Percentiles rank a stretch among this genome's conserved stretches.
Evolutionary conservation across 176 grass and related monocot species (phyloP).

Genomic region (Chrysopogon serrulatus): DNA sequence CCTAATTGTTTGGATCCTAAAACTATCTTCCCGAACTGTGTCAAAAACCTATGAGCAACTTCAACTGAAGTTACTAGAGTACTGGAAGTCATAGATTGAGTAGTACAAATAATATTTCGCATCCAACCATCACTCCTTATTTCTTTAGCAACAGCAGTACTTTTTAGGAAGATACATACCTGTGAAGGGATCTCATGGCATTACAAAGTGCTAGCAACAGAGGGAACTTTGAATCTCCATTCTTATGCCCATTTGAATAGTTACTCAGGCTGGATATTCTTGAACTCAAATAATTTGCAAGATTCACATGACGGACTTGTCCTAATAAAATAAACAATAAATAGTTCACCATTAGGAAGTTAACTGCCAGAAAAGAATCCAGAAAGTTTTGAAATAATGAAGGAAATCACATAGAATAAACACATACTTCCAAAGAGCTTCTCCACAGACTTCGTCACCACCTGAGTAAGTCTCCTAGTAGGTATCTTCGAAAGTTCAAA

Average conservation of each 20-base stretch:
- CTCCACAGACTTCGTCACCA: conserved; percentile 87
- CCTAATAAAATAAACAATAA: conserved; percentile 36
- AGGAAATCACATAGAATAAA: conserved; percentile 10
- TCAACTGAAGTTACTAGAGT: background rate
- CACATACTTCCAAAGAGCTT: conserved; percentile 93
- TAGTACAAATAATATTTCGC: background rate
- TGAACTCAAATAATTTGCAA: conserved; percentile 80
- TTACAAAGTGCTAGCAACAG: conserved; percentile 68
- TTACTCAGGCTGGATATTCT: conserved; percentile 61
- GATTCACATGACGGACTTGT: conserved; percentile 72
- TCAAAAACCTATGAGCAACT: background rate
- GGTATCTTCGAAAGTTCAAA: conserved; percentile 90
- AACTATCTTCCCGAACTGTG: background rate
- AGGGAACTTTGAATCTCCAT: conserved; percentile 43
- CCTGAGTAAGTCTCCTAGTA: conserved; percentile 72
- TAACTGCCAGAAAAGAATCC: background rate
- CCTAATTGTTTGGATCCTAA: background rate
- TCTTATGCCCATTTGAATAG: conserved; percentile 66
- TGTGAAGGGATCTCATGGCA: conserved; percentile 76
- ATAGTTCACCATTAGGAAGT: background rate
- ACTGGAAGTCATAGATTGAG: background rate
- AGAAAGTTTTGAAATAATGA: conserved; percentile 3
- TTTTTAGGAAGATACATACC: conserved; percentile 43
- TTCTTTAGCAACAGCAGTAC: background rate
- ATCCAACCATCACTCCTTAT: background rate